These are phyloP conservation scores for Isatis tinctoria DNA, from an alignment of 345 rosid species.

Conservation along the genomic window DNA sequence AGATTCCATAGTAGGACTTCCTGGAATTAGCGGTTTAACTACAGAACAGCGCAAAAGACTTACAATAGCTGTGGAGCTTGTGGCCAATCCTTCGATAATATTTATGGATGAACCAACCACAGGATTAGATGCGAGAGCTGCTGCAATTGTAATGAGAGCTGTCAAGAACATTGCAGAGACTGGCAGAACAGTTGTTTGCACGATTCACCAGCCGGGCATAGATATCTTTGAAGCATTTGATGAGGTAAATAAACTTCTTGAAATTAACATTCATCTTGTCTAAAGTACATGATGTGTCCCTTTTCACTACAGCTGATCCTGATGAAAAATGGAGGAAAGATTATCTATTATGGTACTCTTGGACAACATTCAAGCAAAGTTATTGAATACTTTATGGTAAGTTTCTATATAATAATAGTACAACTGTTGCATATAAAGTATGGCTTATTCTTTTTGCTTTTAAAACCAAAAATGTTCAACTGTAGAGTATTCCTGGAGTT, in stretches of 20 bases:
- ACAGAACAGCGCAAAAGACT: conserved; percentile 45
- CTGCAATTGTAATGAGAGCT: conserved; percentile 47
- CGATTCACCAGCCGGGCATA: conserved; percentile 45
- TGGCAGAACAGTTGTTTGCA: conserved; percentile 47
- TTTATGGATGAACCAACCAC: conserved; percentile 53
- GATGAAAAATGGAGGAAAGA: conserved; percentile 55
- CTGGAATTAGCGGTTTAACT: conserved; percentile 35
- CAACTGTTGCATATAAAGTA: not conserved
- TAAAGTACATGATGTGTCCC: not conserved
- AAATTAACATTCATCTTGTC: not conserved
- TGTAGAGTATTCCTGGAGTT: conserved; percentile 35
- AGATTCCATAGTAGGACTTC: conserved; percentile 38
- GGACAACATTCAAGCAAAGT: conserved; percentile 50
- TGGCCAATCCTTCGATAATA: conserved; percentile 43
- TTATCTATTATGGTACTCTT: conserved; percentile 49
- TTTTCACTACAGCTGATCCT: conserved; percentile 42
- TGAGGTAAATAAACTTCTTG: conserved; percentile 24
- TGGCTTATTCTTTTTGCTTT: not conserved
- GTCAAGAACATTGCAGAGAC: conserved; percentile 39
- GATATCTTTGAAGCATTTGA: conserved; percentile 43
- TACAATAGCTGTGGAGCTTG: conserved; percentile 46
- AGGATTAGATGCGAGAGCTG: conserved; percentile 49
- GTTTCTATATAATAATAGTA: not conserved
- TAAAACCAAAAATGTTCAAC: not conserved
- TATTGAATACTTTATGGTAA: conserved; percentile 51